Conservation (phyloP, 257 asterid genomes). For the Solanum ossicruentum region DNA sequence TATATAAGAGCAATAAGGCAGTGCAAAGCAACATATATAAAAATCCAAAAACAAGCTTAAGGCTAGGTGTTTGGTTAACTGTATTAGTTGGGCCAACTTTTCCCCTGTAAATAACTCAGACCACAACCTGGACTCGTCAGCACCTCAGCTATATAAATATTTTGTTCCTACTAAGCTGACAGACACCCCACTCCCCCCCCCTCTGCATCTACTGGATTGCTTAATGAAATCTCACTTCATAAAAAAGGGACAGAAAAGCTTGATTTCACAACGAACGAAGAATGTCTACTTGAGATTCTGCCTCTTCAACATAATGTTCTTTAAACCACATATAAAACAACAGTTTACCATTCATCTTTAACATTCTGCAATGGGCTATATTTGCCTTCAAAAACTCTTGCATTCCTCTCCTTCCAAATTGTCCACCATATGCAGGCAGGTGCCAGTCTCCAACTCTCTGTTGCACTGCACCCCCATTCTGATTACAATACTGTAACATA, state of each 20-base stretch:
- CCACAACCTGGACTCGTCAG: too few relatives aligned
- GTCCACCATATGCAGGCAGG: not conserved
- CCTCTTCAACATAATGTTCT: too few relatives aligned
- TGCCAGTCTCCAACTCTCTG: not conserved
- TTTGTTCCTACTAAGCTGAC: too few relatives aligned
- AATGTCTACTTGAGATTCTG: not conserved
- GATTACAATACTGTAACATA: not conserved
- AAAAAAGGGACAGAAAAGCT: not conserved
- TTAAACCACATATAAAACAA: not conserved
- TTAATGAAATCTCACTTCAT: too few relatives aligned
- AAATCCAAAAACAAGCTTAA: not conserved
- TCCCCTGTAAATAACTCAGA: too few relatives aligned
- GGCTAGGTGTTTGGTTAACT: too few relatives aligned
- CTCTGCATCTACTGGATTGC: too few relatives aligned
- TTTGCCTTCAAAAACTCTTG: not conserved
- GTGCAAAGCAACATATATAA: not conserved
- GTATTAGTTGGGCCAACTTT: too few relatives aligned
- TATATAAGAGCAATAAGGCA: not conserved
- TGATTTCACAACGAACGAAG: not conserved
- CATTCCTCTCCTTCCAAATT: not conserved
- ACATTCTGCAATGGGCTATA: not conserved
- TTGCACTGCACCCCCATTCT: not conserved
- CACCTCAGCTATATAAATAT: too few relatives aligned
- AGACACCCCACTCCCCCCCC: too few relatives aligned
- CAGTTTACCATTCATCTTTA: not conserved